Evolutionary conservation across 139 green algal genomes (phyloP), one percentile per base, ranked within the genome.

Genomic region (Pedinophyceae sp.): DNA sequence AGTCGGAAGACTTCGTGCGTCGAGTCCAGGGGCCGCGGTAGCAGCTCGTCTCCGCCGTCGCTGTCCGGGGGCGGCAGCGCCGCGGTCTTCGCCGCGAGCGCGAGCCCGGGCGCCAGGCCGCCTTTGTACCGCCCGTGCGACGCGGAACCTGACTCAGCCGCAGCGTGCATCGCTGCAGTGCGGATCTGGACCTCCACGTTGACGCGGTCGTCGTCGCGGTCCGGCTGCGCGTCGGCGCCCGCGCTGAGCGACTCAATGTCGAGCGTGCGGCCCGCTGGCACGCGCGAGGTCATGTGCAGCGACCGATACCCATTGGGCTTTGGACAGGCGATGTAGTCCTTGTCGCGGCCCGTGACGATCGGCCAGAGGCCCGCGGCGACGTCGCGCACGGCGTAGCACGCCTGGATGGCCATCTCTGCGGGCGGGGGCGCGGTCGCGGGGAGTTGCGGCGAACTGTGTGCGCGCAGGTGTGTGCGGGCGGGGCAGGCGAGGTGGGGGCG

Each of bases 261-360:
- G 40, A 20, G 18, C 18, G 18, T 19, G 19, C 19, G 40, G 40
- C 18, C 40, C 18, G 40, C 19, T 18, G 46, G 25, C 29, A 83
- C 65, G 23, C 55, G 38, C 16, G 95, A 22, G 0, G 83, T 89
- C 27, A 70, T 58, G 70, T 96, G 88, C 22, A 96, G 63, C 45
- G 62, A 82, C 49, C 85, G 79, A 71, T 96, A 96, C 38, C 82
- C 82, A 59, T 95, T 95, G 16, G 48, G 4, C 56, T 96, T 96
- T 4, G 88, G 86, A 2, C 38, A 19, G 3, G 53, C 29, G 26
- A 94, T 87, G 74, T 94, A 96, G 63, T 96, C 88, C 65, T 96
- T 94, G 49, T 15, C 59, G 28, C 85, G 70, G 13, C 56, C 71
- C 2, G 67, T 29, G n/a, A 87, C 43, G 15, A 66, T 43, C 5